phyloP scores from a whole-genome alignment of 495 filamentous ascomycete species.

The Podospora appendiculata region DNA sequence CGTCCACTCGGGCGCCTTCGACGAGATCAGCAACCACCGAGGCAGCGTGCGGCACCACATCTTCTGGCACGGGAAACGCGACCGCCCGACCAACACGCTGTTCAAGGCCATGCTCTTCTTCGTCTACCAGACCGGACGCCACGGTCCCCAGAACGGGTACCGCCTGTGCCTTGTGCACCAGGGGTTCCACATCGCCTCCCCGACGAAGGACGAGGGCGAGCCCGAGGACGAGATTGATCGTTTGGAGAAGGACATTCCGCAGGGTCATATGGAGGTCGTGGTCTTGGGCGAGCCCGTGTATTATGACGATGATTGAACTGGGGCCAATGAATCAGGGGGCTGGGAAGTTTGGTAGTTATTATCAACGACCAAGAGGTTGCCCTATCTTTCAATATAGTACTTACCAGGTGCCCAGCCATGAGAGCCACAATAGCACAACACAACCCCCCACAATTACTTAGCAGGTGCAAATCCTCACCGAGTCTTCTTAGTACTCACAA shows the following conservation, averaged over 20 bases:
- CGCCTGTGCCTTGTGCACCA: background rate
- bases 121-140: constrained; percentile 1
- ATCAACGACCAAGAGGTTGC: no score
- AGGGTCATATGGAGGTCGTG: background rate
- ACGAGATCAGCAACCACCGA: background rate
- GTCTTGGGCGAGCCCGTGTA: background rate
- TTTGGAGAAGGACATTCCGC: background rate
- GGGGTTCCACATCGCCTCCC: background rate
- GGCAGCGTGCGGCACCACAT: background rate
- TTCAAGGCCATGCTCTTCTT: background rate
- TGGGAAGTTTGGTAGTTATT: no score
- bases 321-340: no score
- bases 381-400: no score
- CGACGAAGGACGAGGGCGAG: background rate
- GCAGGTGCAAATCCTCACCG: constrained; percentile 17
- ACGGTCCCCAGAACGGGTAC: constrained; percentile 1
- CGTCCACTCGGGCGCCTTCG: background rate
- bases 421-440: no score
- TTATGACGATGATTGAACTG: background rate
- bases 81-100: background rate
- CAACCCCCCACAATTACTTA: no score
- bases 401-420: no score
- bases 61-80: background rate
- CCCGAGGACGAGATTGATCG: background rate
- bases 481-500: background rate